Evolutionary conservation across 441 rosid genomes (phyloP).

Genomic region (Syzygium malaccense): DNA sequence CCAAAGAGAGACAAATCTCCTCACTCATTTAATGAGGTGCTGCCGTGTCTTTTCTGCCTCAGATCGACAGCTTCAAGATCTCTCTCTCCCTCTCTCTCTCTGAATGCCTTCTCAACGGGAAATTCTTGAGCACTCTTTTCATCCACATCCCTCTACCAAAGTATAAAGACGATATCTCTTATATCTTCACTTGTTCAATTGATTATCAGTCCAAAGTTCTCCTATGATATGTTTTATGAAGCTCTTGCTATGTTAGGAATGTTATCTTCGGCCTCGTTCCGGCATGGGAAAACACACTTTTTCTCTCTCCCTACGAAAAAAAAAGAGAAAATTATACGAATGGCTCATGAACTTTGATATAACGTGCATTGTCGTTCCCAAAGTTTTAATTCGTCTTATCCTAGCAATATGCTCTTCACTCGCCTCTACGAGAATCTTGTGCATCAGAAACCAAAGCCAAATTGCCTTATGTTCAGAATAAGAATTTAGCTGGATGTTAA

Average conservation of each 20-base stretch:
- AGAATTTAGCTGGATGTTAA: neutral
- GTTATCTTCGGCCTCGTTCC: neutral
- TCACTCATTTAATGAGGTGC: neutral
- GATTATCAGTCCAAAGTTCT: neutral
- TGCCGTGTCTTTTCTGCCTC: neutral
- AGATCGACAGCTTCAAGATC: neutral
- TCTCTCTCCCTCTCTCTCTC: neutral
- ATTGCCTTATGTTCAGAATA: too few species aligned
- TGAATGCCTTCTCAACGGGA: neutral
- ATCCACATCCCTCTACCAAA: neutral
- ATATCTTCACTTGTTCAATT: neutral
- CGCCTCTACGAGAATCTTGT: too few species aligned
- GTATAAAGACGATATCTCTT: neutral
- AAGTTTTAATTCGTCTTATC: neutral
- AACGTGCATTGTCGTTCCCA: rapidly evolving
- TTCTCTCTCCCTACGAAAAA: neutral
- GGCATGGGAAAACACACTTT: neutral
- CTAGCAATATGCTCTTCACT: too few species aligned
- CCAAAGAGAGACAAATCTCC: neutral
- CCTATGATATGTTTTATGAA: neutral
- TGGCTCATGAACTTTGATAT: rapidly evolving
- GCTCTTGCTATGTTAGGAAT: neutral
- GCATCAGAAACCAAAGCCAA: too few species aligned
- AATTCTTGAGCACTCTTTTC: neutral
- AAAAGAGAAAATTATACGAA: rapidly evolving